phyloP scores from a whole-genome alignment of 2,329 filamentous ascomycete species.

The Pseudogymnoascus sp. region DNA sequence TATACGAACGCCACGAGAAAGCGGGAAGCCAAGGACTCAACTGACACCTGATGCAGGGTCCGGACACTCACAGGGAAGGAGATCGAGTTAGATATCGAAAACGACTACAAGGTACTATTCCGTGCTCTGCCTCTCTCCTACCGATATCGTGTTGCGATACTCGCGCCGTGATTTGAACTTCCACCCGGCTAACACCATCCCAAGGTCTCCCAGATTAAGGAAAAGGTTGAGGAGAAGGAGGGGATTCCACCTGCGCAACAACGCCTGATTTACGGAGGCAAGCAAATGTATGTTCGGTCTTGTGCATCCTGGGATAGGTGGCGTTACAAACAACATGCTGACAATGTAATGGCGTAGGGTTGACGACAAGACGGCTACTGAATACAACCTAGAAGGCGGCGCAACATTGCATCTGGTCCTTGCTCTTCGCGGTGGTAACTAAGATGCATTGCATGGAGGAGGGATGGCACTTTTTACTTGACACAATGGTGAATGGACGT shows the following conservation, averaged over 20 bases:
- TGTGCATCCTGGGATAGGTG: background rate
- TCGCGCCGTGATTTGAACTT: background rate
- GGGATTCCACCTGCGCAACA: slow-evolving; percentile 97
- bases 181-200: background rate
- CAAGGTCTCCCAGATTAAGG: slow-evolving; percentile 92
- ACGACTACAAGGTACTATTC: slow-evolving; percentile 71
- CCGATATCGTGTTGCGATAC: background rate
- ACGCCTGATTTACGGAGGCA: slow-evolving; percentile 90
- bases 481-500: background rate
- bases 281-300: slow-evolving; percentile 71
- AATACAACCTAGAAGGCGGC: slow-evolving; percentile 86
- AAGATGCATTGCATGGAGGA: background rate
- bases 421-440: slow-evolving; percentile 72
- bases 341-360: slow-evolving; percentile 50
- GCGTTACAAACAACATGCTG: background rate
- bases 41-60: slow-evolving; percentile 54
- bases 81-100: slow-evolving; percentile 96
- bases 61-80: slow-evolving; percentile 97
- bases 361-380: slow-evolving; percentile 86
- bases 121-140: background rate
- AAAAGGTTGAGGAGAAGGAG: slow-evolving; percentile 98
- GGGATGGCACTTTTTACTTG: background rate
- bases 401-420: slow-evolving; percentile 93
- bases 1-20: background rate
- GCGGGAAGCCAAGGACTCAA: background rate